Base-by-base conservation (phyloP, 129 eudicot genomes). In the Saposhnikovia divaricata region DNA sequence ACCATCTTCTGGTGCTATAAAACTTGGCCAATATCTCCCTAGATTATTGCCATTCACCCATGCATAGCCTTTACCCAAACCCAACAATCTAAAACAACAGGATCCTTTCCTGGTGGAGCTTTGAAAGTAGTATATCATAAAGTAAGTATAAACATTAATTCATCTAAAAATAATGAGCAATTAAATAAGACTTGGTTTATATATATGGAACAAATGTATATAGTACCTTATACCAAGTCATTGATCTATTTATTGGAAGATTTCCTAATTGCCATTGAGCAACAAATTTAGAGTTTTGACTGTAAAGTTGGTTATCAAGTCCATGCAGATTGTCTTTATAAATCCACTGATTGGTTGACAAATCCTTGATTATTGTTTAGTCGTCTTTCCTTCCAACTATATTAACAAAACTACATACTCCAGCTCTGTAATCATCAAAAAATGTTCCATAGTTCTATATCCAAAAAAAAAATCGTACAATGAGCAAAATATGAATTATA, bases 191-290 rank as follows among this genome's bases (percentile, higher is more conserved):
- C 31, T 13, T 28, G 12, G 28, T 31, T 1, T 31, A 31, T 31
- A 31, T 31, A 31, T 31, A 31, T 45, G 44, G 57, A 50, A 16
- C 19, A 34, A 8, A 16, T 80, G 39, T 15, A 0, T 59, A 0
- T 27, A 19, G 9, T 91, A 89, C 94, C 94, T 92, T 92, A 86
- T 90, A 92, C 98, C 98, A 92, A 31, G 91, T 90, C 84, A 92
- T 44, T 59, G 18, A 84, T 28, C 83, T 81, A 57, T 88, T 83
- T 46, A 76, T 70, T 0, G 96, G 97, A 48, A 87, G 81, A 1
- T 72, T 28, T 15, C 80, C 40, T 6, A 83, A 25, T 45, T 51
- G 75, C 97, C 95, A 92, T 40, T 44, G 69, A 1, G 73, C 6
- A 19, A 82, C 37, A 43, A 72, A 72, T 43, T 21, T 39, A 72